A percentile compares a stretch with the other conserved stretches of the same genome.
Conservation (phyloP, 2,329 filamentous ascomycete genomes). For the Clathrospora elynae region DNA sequence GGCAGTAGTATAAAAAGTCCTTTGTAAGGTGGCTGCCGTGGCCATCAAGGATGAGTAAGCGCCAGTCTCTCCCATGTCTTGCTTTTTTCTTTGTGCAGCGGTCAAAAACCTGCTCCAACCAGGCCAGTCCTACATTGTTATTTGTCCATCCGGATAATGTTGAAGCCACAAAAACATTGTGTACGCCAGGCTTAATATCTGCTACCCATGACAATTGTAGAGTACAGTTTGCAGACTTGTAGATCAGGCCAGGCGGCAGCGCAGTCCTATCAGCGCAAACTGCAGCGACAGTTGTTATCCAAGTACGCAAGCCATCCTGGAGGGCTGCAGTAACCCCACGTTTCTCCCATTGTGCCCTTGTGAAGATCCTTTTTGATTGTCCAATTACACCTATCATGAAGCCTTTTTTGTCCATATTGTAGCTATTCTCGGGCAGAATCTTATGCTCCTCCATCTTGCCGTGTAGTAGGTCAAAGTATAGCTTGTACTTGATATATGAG, state of each 20-base stretch:
- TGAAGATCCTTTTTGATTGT: slow-evolving; percentile 14
- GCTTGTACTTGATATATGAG: slow-evolving; percentile 4
- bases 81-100: neutral
- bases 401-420: slow-evolving; percentile 17
- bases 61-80: neutral
- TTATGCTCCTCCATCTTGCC: slow-evolving; percentile 13
- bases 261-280: slow-evolving; percentile 16
- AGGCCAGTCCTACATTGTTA: neutral
- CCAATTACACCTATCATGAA: slow-evolving; percentile 8
- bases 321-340: neutral
- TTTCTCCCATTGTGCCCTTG: neutral
- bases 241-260: slow-evolving; percentile 15
- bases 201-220: too few species aligned
- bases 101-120: neutral
- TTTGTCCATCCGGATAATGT: neutral
- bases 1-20: too few species aligned
- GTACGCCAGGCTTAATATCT: neutral
- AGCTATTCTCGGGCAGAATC: slow-evolving; percentile 8
- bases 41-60: neutral
- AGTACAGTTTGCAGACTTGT: too few species aligned
- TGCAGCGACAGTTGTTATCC: slow-evolving; percentile 13
- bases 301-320: slow-evolving; percentile 10
- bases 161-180: neutral
- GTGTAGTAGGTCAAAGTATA: slow-evolving; percentile 13
- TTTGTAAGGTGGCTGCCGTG: too few species aligned